These are phyloP conservation scores for Diversispora epigaea DNA, from an alignment of 192 early-diverging fungal genomes.

Conservation along the genomic window DNA sequence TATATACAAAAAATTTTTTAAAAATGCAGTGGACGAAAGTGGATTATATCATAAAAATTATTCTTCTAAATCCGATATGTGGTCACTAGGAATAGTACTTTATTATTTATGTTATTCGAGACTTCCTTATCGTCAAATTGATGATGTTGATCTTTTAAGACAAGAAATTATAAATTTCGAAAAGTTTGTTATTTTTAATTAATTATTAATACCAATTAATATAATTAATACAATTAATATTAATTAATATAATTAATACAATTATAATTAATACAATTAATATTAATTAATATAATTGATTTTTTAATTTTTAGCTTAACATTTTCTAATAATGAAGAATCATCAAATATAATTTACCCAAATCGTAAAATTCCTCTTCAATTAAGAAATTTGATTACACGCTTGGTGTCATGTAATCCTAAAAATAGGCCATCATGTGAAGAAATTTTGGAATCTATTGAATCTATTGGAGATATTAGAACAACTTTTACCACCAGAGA, in stretches of 20 bases:
- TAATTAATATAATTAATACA: neutral
- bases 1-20: neutral
- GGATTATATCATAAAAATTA: slow-evolving; percentile 78
- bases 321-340: slow-evolving; percentile 21
- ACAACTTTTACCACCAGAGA: neutral
- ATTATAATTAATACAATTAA: too few relatives aligned
- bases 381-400: slow-evolving; percentile 56
- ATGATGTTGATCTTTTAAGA: slow-evolving; percentile 85
- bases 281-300: neutral
- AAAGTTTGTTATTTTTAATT: slow-evolving; percentile 35
- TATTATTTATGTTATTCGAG: slow-evolving; percentile 87
- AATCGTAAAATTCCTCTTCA: slow-evolving; percentile 52
- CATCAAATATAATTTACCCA: slow-evolving; percentile 19
- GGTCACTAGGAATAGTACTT: slow-evolving; percentile 92
- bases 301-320: neutral
- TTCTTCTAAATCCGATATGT: slow-evolving; percentile 88
- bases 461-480: slow-evolving; percentile 30
- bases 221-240: neutral
- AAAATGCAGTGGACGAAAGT: slow-evolving; percentile 45
- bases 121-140: slow-evolving; percentile 80
- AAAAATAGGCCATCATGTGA: slow-evolving; percentile 59
- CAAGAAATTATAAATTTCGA: slow-evolving; percentile 75
- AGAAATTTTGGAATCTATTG: slow-evolving; percentile 53
- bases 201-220: neutral
- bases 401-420: slow-evolving; percentile 54